phyloP scores from a whole-genome alignment of 352 stramenopile genomes.

The Globisporangium carolinianum region DNA sequence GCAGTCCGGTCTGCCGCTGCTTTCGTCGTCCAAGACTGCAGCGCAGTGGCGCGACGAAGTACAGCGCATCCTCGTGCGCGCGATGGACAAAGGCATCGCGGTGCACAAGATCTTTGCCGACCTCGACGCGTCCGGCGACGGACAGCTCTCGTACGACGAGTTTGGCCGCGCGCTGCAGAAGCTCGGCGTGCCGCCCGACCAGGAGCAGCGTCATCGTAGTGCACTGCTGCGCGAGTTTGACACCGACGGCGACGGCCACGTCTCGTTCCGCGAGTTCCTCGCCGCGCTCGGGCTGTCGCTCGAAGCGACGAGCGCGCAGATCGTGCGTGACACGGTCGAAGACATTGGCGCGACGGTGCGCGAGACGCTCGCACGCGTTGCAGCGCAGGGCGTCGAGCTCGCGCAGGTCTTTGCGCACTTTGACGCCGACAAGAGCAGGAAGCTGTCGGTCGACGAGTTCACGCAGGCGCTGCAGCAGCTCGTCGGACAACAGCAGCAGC shows the following conservation, averaged over 20 bases:
- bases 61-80: slow-evolving; percentile 38
- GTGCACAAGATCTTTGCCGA: slow-evolving; percentile 63
- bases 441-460: slow-evolving; percentile 48
- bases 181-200: slow-evolving; percentile 29
- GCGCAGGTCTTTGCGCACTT: slow-evolving; percentile 65
- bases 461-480: slow-evolving; percentile 41
- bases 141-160: slow-evolving; percentile 46
- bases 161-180: slow-evolving; percentile 43
- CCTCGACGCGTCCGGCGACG: slow-evolving; percentile 54
- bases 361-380: slow-evolving; percentile 42
- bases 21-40: slow-evolving; percentile 1
- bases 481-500: neutral
- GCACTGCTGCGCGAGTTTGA: slow-evolving; percentile 50
- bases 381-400: slow-evolving; percentile 41
- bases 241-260: slow-evolving; percentile 40
- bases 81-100: slow-evolving; percentile 45
- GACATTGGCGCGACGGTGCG: slow-evolving; percentile 36
- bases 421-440: slow-evolving; percentile 52
- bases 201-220: slow-evolving; percentile 13
- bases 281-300: slow-evolving; percentile 39
- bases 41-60: slow-evolving; percentile 37
- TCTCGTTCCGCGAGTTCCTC: slow-evolving; percentile 83
- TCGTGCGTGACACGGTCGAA: slow-evolving; percentile 29
- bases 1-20: neutral
- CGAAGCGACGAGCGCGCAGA: slow-evolving; percentile 31